Evolutionary conservation across 2,329 filamentous ascomycete species (phyloP), one percentile per base, ranked within the genome.

Genomic region (Gyromitra esculenta): DNA sequence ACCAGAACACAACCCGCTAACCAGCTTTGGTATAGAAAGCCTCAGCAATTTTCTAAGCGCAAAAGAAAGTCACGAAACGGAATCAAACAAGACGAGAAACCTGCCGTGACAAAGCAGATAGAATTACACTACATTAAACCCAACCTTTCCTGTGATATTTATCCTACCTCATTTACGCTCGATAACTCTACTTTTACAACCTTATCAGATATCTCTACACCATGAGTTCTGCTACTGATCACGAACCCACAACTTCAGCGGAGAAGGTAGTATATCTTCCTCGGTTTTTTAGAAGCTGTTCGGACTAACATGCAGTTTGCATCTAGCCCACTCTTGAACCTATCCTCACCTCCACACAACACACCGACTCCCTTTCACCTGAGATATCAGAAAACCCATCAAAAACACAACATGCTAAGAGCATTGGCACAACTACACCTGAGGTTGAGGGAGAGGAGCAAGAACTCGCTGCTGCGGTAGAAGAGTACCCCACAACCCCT

Each of bases 391-490:
- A 70, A 45, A 64, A 39, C 48, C 39, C 50, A 56, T 63, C 64
- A 52, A 77, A 75, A 70, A 50, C 45, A 77, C 59, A 75, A 21
- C 45, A 77, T 77, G 64, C 64, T 21, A 75, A 77, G 41, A 77
- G 62, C 41, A 77, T 75, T n/a, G 71, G 75, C 35, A 77, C 75
- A 62, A 75, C 75, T 60, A 75, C 71, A 52, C 75, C 75, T 13
- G 75, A 77, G 64, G 71, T 77, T 66, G 71, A 77, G 56, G 75
- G 75, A 41, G 75, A 77, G 39, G 75, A 77, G 21, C 64, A 77
- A 63, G 50, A 66, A n/a, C 59, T 60, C 45, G 64, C 56, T 52
- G 70, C 71, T 21, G 50, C 71, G 21, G 71, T 77, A 21, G 75
- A 77, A 18, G 75, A 77, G 11, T 77, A 77, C 11, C 75, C 75